Conservation (phyloP, 2,329 filamentous ascomycete species). For the Stenocarpella maydis region DNA sequence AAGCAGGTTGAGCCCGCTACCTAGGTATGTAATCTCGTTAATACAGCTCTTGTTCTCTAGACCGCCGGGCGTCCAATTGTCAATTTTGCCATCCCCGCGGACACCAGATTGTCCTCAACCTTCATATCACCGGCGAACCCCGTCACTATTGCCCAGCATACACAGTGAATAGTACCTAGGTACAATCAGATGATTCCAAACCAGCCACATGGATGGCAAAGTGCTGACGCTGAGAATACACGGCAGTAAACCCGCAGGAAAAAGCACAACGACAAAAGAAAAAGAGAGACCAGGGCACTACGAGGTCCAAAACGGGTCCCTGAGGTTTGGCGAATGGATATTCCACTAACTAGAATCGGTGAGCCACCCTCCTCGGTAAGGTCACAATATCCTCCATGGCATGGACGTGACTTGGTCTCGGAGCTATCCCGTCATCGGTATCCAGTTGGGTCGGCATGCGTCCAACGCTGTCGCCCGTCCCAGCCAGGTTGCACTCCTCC, state of each 20-base stretch:
- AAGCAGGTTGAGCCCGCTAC: background rate
- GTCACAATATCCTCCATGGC: conserved; percentile 7
- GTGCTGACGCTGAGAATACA: too few species aligned
- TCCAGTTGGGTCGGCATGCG: background rate
- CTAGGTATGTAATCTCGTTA: background rate
- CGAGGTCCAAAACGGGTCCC: too few species aligned
- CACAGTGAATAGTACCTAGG: too few species aligned
- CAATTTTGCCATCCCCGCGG: background rate
- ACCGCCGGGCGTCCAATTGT: background rate
- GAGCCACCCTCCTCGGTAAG: conserved; percentile 21
- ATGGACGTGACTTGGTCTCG: background rate
- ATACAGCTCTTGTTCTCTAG: background rate
- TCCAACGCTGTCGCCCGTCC: background rate
- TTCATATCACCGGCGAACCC: background rate
- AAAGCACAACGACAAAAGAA: too few species aligned
- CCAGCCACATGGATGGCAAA: too few species aligned
- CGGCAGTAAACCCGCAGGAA: background rate
- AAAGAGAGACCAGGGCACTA: too few species aligned
- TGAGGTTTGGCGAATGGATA: background rate
- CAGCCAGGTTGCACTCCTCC: background rate
- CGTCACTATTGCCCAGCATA: background rate
- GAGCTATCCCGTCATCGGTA: background rate
- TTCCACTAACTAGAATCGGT: conserved; percentile 20
- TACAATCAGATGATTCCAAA: background rate
- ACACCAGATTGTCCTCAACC: background rate